phyloP scores from a whole-genome alignment of 352 stramenopile species.

The Peronospora tabacina region DNA sequence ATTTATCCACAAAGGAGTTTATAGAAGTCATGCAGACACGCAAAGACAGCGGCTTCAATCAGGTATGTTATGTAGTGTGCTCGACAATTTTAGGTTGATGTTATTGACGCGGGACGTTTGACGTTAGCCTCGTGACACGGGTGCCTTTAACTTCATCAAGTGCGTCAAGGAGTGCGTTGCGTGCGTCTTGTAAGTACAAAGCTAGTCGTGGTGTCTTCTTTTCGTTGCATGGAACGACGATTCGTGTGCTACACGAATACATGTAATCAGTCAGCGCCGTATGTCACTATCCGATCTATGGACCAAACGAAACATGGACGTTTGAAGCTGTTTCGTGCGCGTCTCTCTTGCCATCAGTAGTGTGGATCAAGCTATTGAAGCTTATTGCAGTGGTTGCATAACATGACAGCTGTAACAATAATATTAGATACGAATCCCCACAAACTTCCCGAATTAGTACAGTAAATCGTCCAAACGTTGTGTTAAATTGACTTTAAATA shows the following conservation, averaged over 20 bases:
- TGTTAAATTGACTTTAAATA: no score
- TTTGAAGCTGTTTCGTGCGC: constrained; percentile 46
- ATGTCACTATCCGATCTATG: constrained; percentile 52
- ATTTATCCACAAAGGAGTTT: constrained; percentile 76
- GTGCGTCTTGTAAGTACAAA: constrained; percentile 25
- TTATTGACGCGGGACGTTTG: background rate
- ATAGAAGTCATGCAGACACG: constrained; percentile 84
- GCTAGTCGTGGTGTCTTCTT: background rate
- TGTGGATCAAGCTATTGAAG: constrained; percentile 65
- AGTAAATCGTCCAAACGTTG: no score
- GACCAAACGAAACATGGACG: constrained; percentile 65
- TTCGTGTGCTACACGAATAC: background rate
- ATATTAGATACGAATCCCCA: constrained; percentile 55
- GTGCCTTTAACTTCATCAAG: constrained; percentile 56
- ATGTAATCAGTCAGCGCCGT: background rate
- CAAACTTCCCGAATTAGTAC: no score
- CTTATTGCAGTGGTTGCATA: constrained; percentile 66
- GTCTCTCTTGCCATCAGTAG: constrained; percentile 46
- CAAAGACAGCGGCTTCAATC: constrained; percentile 73
- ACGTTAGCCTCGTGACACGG: constrained; percentile 62
- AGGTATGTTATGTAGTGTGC: constrained; percentile 35
- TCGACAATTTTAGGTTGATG: background rate
- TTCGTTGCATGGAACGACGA: constrained; percentile 14
- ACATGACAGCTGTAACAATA: constrained; percentile 52
- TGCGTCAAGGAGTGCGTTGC: constrained; percentile 65